Percentiles rank a stretch among this genome's conserved stretches.
phyloP scores from a whole-genome alignment of 2,329 filamentous ascomycete species.

The Aspergillus sp. region DNA sequence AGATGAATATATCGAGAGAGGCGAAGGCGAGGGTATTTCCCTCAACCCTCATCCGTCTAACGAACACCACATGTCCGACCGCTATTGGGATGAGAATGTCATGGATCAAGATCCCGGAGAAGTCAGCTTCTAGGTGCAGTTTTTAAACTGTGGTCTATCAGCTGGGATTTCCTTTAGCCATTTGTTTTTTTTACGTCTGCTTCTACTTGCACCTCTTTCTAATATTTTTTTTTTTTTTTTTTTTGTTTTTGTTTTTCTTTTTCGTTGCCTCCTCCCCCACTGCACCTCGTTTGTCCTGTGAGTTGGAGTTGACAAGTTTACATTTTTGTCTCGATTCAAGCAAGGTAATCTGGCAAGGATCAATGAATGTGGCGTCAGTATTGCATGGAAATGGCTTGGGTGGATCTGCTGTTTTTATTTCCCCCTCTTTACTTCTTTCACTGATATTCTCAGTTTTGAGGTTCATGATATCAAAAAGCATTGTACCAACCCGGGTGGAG shows the following conservation, averaged over 20 bases:
- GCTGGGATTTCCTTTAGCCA: not conserved
- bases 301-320: conserved; percentile 18
- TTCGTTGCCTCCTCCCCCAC: conserved; percentile 5
- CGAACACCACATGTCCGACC: conserved; percentile 30
- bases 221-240: conserved; percentile 1
- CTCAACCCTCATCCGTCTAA: conserved; percentile 34
- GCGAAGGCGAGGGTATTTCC: conserved; percentile 43
- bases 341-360: not conserved
- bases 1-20: conserved; percentile 45
- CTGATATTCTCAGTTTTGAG: conserved; percentile 9
- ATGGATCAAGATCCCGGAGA: conserved; percentile 45
- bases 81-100: conserved; percentile 43
- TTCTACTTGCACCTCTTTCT: conserved; percentile 6
- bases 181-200: conserved; percentile 8
- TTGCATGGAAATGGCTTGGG: conserved; percentile 21
- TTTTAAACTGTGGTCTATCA: not conserved
- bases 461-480: conserved; percentile 16
- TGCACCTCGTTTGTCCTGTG: not conserved
- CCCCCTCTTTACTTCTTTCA: not conserved
- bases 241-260: not conserved
- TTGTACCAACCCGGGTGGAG: conserved; percentile 13
- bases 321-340: conserved; percentile 8
- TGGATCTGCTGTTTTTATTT: conserved; percentile 5
- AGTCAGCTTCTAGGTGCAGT: conserved; percentile 39
- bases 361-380: conserved; percentile 15